Evolutionary conservation across 1,284 basidiomycete species (phyloP).

Genomic region (Cryptococcus sp.): DNA sequence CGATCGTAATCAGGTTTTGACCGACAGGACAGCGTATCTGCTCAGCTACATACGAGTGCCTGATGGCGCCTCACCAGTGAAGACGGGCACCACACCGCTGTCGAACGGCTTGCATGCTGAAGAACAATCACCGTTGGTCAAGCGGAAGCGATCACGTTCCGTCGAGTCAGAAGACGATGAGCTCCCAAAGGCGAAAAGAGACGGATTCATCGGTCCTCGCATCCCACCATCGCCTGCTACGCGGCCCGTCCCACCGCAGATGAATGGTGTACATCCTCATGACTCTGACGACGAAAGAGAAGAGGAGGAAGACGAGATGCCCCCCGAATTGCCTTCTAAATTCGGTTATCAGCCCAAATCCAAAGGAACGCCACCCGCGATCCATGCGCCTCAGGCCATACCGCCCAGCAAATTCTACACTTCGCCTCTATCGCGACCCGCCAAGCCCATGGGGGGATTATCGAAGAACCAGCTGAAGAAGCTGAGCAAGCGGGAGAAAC

Average conservation of each 20-base stretch:
- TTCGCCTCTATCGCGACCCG: conserved; percentile 10
- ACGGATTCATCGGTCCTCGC: conserved; percentile 3
- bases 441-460: neutral
- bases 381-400: conserved; percentile 15
- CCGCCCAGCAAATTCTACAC: conserved; percentile 14
- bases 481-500: conserved; percentile 1
- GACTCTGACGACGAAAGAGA: neutral
- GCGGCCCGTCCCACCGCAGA: neutral
- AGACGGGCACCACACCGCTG: neutral
- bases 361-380: conserved; percentile 1
- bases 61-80: conserved; percentile 13
- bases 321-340: conserved; percentile 13
- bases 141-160: conserved; percentile 28
- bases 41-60: conserved; percentile 77
- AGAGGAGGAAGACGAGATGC: conserved; percentile 2
- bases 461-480: neutral
- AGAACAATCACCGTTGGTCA: conserved; percentile 2
- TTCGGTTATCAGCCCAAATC: conserved; percentile 15
- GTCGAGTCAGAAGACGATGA: conserved; percentile 55
- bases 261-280: conserved; percentile 3
- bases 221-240: neutral
- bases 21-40: conserved; percentile 83
- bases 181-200: conserved; percentile 4
- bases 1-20: conserved; percentile 56
- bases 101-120: conserved; percentile 1